Evolutionary conservation across 768 basidiomycete genomes (phyloP).

Genomic region (Lactifluus hygrophoroides): DNA sequence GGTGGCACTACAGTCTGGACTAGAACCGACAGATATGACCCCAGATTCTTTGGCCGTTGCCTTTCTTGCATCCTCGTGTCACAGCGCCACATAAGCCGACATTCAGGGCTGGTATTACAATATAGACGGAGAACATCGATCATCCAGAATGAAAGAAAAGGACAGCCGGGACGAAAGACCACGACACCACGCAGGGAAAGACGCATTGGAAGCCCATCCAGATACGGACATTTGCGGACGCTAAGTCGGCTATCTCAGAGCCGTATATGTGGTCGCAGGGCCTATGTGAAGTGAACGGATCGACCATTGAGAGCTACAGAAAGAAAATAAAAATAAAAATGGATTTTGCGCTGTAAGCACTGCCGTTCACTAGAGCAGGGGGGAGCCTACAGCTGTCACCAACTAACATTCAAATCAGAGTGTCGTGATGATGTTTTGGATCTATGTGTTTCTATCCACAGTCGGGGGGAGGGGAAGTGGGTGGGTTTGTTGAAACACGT

Average conservation of each 20-base stretch:
- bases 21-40: slow-evolving; percentile 14
- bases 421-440: not conserved
- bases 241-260: not conserved
- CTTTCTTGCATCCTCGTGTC: slow-evolving; percentile 8
- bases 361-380: not conserved
- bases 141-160: not conserved
- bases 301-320: not conserved
- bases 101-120: not conserved
- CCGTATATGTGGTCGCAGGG: not conserved
- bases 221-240: not conserved
- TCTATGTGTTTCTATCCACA: not conserved
- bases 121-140: not conserved
- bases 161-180: not conserved
- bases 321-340: not conserved
- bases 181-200: not conserved
- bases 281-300: not conserved
- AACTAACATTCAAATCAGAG: not conserved
- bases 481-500: not conserved
- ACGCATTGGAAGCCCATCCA: not conserved
- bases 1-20: slow-evolving; percentile 6
- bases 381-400: not conserved
- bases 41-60: slow-evolving; percentile 8
- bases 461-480: no score
- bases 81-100: slow-evolving; percentile 11
- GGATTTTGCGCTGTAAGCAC: not conserved